These are phyloP conservation scores for Schoenoplectus tabernaemontani DNA, from an alignment of 202 grass and related monocot species.

Conservation along the genomic window DNA sequence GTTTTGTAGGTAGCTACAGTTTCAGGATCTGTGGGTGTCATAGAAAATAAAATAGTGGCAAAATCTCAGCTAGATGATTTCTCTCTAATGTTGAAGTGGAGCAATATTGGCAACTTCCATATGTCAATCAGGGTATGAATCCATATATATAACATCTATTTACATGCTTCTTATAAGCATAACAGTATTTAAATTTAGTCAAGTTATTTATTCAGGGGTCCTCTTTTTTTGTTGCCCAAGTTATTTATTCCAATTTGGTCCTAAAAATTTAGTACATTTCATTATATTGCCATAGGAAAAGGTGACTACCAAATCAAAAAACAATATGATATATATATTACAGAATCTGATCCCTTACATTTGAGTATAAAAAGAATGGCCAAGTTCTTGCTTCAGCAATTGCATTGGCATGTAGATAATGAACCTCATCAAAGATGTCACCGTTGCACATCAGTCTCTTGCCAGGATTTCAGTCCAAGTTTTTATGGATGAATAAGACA, in stretches of 20 bases:
- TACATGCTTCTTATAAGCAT: neutral
- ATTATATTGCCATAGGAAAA: neutral
- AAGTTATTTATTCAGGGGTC: constrained; percentile 34
- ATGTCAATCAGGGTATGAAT: constrained; percentile 61
- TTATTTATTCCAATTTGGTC: neutral
- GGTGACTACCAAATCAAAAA: neutral
- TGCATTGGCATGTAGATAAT: neutral
- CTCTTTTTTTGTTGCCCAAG: neutral
- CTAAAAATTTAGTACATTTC: neutral
- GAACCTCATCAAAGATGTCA: neutral
- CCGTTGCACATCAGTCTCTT: neutral
- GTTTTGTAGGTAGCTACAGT: constrained; percentile 50
- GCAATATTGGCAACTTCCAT: constrained; percentile 75
- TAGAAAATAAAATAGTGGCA: constrained; percentile 72
- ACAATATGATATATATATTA: constrained; percentile 25
- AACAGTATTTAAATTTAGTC: too few species aligned
- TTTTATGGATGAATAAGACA: neutral
- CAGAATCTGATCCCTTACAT: constrained; percentile 9
- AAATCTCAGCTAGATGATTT: constrained; percentile 66
- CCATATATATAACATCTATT: neutral
- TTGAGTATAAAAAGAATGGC: neutral
- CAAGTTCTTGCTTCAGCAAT: constrained; percentile 14
- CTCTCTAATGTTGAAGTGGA: constrained; percentile 75
- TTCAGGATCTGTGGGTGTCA: constrained; percentile 48
- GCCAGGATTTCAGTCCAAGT: neutral